Evolutionary conservation across 2,329 filamentous ascomycete species (phyloP), one percentile per base, ranked within the genome.

Genomic region (Fusarium anguioides): DNA sequence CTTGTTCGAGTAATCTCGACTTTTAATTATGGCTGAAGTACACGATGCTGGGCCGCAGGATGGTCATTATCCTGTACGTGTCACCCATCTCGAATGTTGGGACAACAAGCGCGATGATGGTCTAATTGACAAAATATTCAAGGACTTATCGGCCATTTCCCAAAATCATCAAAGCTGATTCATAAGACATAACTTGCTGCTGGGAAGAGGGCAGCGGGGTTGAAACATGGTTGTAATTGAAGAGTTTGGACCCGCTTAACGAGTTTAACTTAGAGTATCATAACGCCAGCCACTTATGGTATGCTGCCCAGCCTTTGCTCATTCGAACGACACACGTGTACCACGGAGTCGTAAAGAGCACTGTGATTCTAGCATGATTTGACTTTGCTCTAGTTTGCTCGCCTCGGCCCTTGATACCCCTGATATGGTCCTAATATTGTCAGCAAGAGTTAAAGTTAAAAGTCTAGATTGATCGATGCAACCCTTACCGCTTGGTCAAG

Each of bases 1-100:
- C 59, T 52, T 45, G 27, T 47, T 40, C 23, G 26, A 55, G 48
- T 26, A 49, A 46, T 33, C 26, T 55, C 24, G 44, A 60, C 59
- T 42, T 40, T 42, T 45, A 35, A 36, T 41, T 18, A 26, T 52
- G 55, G 33, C 49, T 52, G 39, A 44, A 51, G 41, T 45, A 33
- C 24, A 36, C 21, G 49, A 35, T 42, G 20, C 57, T 53, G 58
- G 62, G 64, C 39, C 48, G 45, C 26, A 44, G 45, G 48, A 9
- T 55, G 23, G 10, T 23, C 18, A 45, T 40, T 53, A 39, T 45
- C 23, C 55, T 26, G 29, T 26, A 31, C 21, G 27, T 47, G 35
- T 40, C 58, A 27, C 48, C 55, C 21, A 27, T 36, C n/a, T 62
- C 15, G 41, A 37, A 31, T 21, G 14, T 37, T 31, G 23, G 10